Evolutionary conservation across 495 filamentous ascomycete genomes (phyloP).

Genomic region (Penicillium argentinense): DNA sequence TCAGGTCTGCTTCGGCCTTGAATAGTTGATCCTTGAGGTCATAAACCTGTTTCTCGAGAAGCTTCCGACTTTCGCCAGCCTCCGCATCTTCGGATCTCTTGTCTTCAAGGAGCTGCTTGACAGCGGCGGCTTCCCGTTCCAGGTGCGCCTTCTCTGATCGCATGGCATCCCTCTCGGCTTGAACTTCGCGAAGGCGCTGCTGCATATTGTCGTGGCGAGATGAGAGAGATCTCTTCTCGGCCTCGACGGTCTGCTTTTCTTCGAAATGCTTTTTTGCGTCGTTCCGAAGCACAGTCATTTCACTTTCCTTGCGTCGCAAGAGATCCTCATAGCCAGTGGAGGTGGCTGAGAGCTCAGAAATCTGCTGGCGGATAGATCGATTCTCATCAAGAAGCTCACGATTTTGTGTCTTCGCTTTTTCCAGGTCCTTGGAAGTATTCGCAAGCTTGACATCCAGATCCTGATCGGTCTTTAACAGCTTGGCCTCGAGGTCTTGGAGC

Average conservation of each 20-base stretch:
- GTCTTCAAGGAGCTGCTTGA: slow-evolving; percentile 80
- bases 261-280: slow-evolving; percentile 78
- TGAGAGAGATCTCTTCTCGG: slow-evolving; percentile 66
- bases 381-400: slow-evolving; percentile 81
- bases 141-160: slow-evolving; percentile 78
- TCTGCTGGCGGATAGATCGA: slow-evolving; percentile 77
- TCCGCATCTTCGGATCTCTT: slow-evolving; percentile 87
- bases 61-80: slow-evolving; percentile 77
- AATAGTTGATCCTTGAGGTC: slow-evolving; percentile 85
- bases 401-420: slow-evolving; percentile 65
- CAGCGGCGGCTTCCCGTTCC: slow-evolving; percentile 85
- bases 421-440: slow-evolving; percentile 77
- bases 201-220: slow-evolving; percentile 80
- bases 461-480: slow-evolving; percentile 80
- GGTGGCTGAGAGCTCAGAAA: slow-evolving; percentile 83
- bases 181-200: slow-evolving; percentile 74
- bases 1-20: slow-evolving; percentile 82
- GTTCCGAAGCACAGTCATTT: slow-evolving; percentile 77
- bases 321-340: slow-evolving; percentile 95
- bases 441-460: slow-evolving; percentile 86
- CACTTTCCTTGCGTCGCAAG: slow-evolving; percentile 89
- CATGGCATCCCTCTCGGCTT: slow-evolving; percentile 85
- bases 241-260: slow-evolving; percentile 73
- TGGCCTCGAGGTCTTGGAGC: slow-evolving; percentile 80
- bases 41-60: slow-evolving; percentile 83